Evolutionary conservation across 306 rosid species (phyloP), one percentile per base, ranked within the genome.

Genomic region (Lathyrus tuberosus): DNA sequence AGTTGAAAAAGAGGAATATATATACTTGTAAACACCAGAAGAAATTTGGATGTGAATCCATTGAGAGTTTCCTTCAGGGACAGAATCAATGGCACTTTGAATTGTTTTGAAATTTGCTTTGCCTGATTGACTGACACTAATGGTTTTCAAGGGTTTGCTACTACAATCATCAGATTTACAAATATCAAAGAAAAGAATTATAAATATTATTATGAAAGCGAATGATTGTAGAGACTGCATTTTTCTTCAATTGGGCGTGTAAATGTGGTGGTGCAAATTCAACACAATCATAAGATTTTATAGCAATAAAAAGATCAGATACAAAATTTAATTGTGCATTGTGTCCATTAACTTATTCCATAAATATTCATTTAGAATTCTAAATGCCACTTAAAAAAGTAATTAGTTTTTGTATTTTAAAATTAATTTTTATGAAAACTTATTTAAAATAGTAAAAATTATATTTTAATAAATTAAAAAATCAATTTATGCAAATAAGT

Each of bases 1-100:
- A 9, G 10, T 57, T 53, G 43, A 35, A 33, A 33, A 8, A 0
- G 4, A 33, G 11, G 31, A 11, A 56, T 5, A 42, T 40, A 59
- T 63, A 13, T 65, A 43, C 56, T 24, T 65, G 17, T 79, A 79
- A 67, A 56, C n/a, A 10, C 84, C 84, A 5, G 64, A 8, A 5
- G 71, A 16, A 63, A 83, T 76, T 69, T 10, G 40, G 22, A 82
- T 62, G 22, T 53, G 83, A 37, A 75, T 40, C 86, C 83, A 75
- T 49, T 42, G 73, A 75, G 74, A 44, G 35, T 83, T 79, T 22
- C 6, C 7, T 2, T 0, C 0, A 53, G 81, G 65, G 5, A 76
- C 28, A 51, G 59, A 33, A 7, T 83, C 60, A 41, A 83, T 75
- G 48, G 83, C 83, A 9, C 64, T 62, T 71, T 78, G 86, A 67